A percentile compares a stretch with the other conserved stretches of the same genome.
These are phyloP conservation scores for Styphnolobium japonicum DNA, from an alignment of 306 rosid genomes.

Conservation along the genomic window DNA sequence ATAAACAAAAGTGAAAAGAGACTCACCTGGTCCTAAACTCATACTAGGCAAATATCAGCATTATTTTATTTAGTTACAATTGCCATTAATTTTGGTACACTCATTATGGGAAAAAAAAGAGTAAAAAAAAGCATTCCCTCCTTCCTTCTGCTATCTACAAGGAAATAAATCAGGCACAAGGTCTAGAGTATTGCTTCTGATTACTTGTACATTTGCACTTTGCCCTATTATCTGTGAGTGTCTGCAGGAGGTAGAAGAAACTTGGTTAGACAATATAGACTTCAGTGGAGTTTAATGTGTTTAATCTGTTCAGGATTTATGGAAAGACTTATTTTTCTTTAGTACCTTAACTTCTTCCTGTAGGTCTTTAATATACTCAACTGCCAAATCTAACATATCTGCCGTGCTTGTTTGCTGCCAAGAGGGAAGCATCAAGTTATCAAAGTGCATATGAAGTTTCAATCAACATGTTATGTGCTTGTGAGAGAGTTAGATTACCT, in stretches of 20 bases:
- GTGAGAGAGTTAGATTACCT: conserved; percentile 43
- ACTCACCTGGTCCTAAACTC: conserved; percentile 7
- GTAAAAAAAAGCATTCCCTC: background rate
- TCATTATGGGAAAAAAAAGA: background rate
- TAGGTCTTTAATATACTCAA: conserved; percentile 70
- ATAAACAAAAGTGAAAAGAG: background rate
- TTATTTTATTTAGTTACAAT: conserved; percentile 31
- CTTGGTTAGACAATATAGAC: conserved; percentile 13
- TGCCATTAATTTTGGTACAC: conserved; percentile 1
- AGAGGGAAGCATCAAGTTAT: background rate
- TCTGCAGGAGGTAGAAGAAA: conserved; percentile 47
- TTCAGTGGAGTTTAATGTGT: conserved; percentile 7
- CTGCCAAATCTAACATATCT: conserved; percentile 79
- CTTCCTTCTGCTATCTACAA: conserved; percentile 37
- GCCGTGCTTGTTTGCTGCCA: conserved; percentile 87
- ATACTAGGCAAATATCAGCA: conserved; percentile 5
- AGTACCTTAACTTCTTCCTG: conserved; percentile 80
- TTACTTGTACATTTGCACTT: conserved; percentile 66
- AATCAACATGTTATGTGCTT: background rate
- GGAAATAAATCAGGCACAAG: conserved; percentile 27
- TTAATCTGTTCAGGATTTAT: background rate
- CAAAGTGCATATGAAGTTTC: conserved; percentile 5
- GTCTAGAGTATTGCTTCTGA: conserved; percentile 35
- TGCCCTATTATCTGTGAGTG: conserved; percentile 53
- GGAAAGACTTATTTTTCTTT: background rate